A percentile compares a stretch with the other conserved stretches of the same genome.
Conservation (phyloP, 2,329 filamentous ascomycete genomes). For the Rutstroemia sp. region DNA sequence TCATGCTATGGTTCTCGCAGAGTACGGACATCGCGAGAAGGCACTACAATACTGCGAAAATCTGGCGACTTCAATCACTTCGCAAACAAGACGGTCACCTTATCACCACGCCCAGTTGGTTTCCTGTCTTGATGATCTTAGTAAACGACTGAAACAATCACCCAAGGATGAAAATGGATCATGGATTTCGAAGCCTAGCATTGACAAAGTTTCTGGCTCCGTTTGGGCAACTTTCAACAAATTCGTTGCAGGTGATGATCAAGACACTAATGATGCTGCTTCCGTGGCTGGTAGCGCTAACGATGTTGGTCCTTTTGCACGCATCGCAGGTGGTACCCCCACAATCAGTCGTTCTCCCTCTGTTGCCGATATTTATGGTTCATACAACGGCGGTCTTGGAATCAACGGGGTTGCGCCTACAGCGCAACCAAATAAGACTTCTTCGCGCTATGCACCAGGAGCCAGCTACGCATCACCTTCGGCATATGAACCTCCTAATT, state of each 20-base stretch:
- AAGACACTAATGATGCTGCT: slow-evolving; percentile 53
- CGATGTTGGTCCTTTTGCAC: slow-evolving; percentile 74
- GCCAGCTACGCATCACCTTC: slow-evolving; percentile 17
- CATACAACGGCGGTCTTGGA: slow-evolving; percentile 28
- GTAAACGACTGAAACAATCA: slow-evolving; percentile 74
- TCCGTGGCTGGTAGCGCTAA: slow-evolving; percentile 47
- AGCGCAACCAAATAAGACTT: slow-evolving; percentile 16
- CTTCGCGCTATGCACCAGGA: slow-evolving; percentile 29
- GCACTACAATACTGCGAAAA: slow-evolving; percentile 88
- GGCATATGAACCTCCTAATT: slow-evolving; percentile 18
- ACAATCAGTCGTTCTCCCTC: slow-evolving; percentile 70
- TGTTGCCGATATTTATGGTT: slow-evolving; percentile 59
- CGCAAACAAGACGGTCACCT: slow-evolving; percentile 74
- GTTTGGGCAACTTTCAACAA: slow-evolving; percentile 93
- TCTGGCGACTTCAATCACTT: slow-evolving; percentile 66
- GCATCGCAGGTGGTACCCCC: slow-evolving; percentile 68
- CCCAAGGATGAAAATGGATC: slow-evolving; percentile 75
- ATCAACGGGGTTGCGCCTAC: slow-evolving; percentile 22
- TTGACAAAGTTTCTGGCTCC: slow-evolving; percentile 89
- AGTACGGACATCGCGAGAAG: slow-evolving; percentile 73
- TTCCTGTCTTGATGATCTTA: slow-evolving; percentile 72
- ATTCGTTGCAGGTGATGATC: slow-evolving; percentile 89
- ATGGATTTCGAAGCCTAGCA: slow-evolving; percentile 91
- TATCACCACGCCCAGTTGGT: slow-evolving; percentile 79
- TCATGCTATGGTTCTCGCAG: slow-evolving; percentile 76